Conservation (phyloP, 208 protist species). For the Leishmania amazonensis region DNA sequence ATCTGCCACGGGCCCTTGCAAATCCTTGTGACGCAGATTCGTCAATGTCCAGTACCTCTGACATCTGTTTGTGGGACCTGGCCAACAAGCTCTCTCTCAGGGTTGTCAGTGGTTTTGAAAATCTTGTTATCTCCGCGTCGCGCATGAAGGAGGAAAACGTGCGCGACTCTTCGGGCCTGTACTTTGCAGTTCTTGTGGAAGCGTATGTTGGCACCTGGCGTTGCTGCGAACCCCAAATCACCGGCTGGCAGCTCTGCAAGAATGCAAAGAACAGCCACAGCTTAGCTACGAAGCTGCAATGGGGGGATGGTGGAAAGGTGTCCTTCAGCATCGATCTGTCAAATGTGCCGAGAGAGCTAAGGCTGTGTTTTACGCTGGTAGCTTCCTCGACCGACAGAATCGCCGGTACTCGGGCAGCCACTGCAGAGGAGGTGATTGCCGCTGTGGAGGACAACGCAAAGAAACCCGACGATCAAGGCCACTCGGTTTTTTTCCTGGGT, state of each 20-base stretch:
- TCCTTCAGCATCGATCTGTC: slow-evolving; percentile 32
- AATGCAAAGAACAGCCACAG: slow-evolving; percentile 1
- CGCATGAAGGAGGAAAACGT: slow-evolving; percentile 52
- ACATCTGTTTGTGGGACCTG: slow-evolving; percentile 63
- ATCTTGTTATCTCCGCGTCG: slow-evolving; percentile 28
- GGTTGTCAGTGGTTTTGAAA: slow-evolving; percentile 38
- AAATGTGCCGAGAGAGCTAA: slow-evolving; percentile 52
- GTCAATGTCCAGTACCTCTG: slow-evolving; percentile 16
- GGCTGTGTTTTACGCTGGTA: slow-evolving; percentile 63
- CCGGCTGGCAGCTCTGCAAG: slow-evolving; percentile 37
- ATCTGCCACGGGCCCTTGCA: slow-evolving; percentile 29
- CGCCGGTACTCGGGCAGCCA: slow-evolving; percentile 16
- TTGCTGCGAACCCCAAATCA: slow-evolving; percentile 44
- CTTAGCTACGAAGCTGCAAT: slow-evolving; percentile 17
- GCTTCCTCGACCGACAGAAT: slow-evolving; percentile 37
- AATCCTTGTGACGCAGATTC: slow-evolving; percentile 31
- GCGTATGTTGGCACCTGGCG: slow-evolving; percentile 51
- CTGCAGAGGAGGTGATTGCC: slow-evolving; percentile 34
- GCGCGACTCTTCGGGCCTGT: slow-evolving; percentile 40
- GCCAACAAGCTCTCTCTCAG: slow-evolving; percentile 34
- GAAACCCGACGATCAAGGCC: slow-evolving; percentile 43
- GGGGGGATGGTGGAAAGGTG: slow-evolving; percentile 27
- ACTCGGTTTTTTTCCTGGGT: slow-evolving; percentile 45
- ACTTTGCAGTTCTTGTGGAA: slow-evolving; percentile 56
- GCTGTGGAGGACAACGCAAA: slow-evolving; percentile 33